Evolutionary conservation across 331 rosid species (phyloP).

Genomic region (Acacia pycnantha): DNA sequence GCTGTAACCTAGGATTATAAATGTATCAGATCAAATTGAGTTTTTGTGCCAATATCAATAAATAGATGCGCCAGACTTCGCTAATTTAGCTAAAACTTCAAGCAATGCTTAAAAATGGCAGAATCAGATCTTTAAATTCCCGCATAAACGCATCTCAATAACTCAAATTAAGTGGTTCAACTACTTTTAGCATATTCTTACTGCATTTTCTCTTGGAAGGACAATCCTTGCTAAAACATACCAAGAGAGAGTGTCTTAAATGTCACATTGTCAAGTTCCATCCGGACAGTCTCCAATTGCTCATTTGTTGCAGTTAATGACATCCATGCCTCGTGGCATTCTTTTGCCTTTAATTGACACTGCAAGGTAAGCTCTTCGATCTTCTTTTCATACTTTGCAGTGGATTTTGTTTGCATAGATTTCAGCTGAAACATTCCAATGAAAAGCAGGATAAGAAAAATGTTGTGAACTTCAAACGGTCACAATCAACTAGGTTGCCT

Average conservation of each 20-base stretch:
- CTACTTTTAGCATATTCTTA: background rate
- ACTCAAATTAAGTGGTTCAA: background rate
- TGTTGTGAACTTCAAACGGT: constrained; percentile 25
- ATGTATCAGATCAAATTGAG: constrained; percentile 1
- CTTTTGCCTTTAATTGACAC: constrained; percentile 72
- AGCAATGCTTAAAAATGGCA: constrained; percentile 17
- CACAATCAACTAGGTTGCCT: constrained; percentile 26
- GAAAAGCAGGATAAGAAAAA: constrained; percentile 34
- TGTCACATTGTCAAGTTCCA: constrained; percentile 72
- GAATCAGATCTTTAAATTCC: background rate
- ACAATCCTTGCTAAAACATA: constrained; percentile 29
- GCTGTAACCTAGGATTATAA: constrained; percentile 9
- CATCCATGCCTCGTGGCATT: constrained; percentile 93
- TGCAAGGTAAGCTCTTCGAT: constrained; percentile 64
- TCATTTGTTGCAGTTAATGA: constrained; percentile 74
- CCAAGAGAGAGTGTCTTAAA: constrained; percentile 65
- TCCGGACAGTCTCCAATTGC: constrained; percentile 63
- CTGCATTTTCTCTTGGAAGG: background rate
- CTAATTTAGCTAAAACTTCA: constrained; percentile 8
- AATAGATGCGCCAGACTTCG: background rate
- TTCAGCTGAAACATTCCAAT: constrained; percentile 58
- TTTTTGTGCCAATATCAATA: background rate
- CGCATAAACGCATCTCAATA: background rate
- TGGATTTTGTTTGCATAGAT: constrained; percentile 60
- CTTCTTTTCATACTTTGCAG: constrained; percentile 67